A percentile compares a stretch with the other conserved stretches of the same genome.
These are phyloP conservation scores for Yarrowia sp. DNA, from an alignment of 805 yeast species.

Conservation along the genomic window DNA sequence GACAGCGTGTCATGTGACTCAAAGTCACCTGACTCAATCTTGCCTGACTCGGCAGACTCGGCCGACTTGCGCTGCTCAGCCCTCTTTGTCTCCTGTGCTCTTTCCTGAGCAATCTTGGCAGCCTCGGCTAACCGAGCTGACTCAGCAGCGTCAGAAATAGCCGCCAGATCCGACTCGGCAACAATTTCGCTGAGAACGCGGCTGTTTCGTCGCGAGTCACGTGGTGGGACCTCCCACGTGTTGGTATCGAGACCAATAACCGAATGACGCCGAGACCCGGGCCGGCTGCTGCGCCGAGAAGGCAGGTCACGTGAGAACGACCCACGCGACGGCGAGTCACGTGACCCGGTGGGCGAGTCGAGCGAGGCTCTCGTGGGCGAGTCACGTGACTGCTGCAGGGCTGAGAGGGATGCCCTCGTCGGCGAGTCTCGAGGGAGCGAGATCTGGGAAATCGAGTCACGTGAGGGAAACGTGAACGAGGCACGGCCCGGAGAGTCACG, in stretches of 20 bases:
- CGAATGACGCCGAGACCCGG: not conserved
- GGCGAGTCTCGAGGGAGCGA: no score
- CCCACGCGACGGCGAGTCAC: not conserved
- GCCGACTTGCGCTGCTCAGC: not conserved
- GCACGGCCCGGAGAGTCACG: not conserved
- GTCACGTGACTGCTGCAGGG: not conserved
- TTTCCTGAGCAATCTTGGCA: not conserved
- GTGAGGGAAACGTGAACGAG: no score
- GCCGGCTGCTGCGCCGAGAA: not conserved
- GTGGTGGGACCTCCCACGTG: slow-evolving; percentile 22
- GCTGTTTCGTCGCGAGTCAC: slow-evolving; percentile 9
- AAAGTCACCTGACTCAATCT: not conserved
- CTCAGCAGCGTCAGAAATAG: slow-evolving; percentile 1
- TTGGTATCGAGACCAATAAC: not conserved
- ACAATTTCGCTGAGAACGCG: not conserved
- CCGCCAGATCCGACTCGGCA: slow-evolving; percentile 13
- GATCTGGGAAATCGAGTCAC: no score
- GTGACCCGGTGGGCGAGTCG: not conserved
- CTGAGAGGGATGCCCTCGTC: no score
- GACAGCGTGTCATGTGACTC: slow-evolving; percentile 13
- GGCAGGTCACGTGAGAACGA: not conserved
- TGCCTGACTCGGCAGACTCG: not conserved
- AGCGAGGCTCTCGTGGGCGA: not conserved
- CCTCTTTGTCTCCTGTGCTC: not conserved
- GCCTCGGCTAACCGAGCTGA: not conserved